Evolutionary conservation across 768 basidiomycete genomes (phyloP).

Genomic region (Dentipellis fragilis): DNA sequence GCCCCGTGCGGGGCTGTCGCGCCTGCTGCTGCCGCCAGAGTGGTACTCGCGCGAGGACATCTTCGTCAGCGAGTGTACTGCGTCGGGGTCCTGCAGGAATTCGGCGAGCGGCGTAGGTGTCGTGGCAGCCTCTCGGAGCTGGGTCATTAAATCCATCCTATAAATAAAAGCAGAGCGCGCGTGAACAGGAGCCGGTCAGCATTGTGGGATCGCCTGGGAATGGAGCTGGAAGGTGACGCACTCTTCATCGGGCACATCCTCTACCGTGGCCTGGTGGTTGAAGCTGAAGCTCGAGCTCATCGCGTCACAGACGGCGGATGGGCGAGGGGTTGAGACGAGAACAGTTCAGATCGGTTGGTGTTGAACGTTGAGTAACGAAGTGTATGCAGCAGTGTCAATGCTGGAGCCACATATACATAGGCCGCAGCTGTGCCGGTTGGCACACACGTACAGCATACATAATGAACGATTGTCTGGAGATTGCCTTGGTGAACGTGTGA

Average conservation of each 20-base stretch:
- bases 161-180: neutral
- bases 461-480: neutral
- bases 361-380: neutral
- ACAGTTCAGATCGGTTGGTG: neutral
- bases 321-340: neutral
- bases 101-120: conserved; percentile 1
- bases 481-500: conserved; percentile 10
- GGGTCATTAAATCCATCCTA: conserved; percentile 6
- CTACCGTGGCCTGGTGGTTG: conserved; percentile 8
- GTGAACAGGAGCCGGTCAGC: no score
- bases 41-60: neutral
- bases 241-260: conserved; percentile 12
- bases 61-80: neutral
- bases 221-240: neutral
- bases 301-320: neutral
- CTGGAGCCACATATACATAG: neutral
- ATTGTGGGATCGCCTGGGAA: neutral
- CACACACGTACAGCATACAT: neutral
- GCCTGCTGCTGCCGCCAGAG: neutral
- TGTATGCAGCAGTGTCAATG: neutral
- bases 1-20: neutral
- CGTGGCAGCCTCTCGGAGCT: conserved; percentile 1
- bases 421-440: neutral
- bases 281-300: neutral
- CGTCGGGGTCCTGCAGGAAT: conserved; percentile 2